Evolutionary conservation across 768 basidiomycete genomes (phyloP), one percentile per base, ranked within the genome.

Genomic region (Mycena capillaripes): DNA sequence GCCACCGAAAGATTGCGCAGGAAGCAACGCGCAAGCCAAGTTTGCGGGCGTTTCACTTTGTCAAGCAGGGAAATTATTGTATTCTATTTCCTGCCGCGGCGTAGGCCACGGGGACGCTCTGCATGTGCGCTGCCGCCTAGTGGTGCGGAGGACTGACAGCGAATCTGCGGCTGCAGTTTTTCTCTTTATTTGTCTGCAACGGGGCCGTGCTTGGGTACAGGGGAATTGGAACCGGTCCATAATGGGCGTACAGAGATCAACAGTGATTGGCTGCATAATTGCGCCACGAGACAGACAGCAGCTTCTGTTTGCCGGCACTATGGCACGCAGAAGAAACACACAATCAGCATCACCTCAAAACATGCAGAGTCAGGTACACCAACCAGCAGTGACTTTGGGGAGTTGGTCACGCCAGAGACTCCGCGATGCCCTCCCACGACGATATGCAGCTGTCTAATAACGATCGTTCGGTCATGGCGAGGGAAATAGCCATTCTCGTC

Each of bases 401-500:
- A 23, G 14, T 12, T 55, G 65, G 40, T 71, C 64, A 71, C 23
- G 42, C 66, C 48, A 60, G 61, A 53, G 9, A 25, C 4, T 68
- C 61, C 14, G 40, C 55, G 52, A 70, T 34, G 19, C 40, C 82
- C 21, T 70, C 80, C 91, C 88, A 91, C 34, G 78, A 74, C 50
- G 84, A 81, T 56, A 81, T 78, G 73, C 90, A 90, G 69, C 86
- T 86, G 66, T 90, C 86, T 70, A 91, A 79, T 44, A 92, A 80
- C 4, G 90, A 89, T 38, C 80, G 76, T 71, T 91, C 90, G 6
- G 83, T 83, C 72, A 90, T 80, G 52, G 85, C 84, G 60, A 90
- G 72, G 9, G 82, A 79, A 38, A 91, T 71, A 21, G 86, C 89
- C 52, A 85, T 70, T 66, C 82, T 82, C 27, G 88, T 88, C 25